Evolutionary conservation across 1,284 basidiomycete species (phyloP).

Genomic region (Leccinum pachyderme): DNA sequence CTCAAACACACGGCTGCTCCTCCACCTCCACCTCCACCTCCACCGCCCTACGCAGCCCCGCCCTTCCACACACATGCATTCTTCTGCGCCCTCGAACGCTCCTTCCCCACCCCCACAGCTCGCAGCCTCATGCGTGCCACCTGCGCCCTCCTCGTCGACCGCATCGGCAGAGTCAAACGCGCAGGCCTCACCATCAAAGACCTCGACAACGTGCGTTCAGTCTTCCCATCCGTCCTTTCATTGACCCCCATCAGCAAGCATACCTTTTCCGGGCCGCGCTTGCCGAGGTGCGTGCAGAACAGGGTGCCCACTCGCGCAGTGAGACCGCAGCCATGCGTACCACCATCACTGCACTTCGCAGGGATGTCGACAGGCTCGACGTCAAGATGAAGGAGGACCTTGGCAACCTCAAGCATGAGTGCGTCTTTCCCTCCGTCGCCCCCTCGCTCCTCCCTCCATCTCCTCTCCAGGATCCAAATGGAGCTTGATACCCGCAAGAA

Average conservation of each 20-base stretch:
- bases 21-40: conserved; percentile 5
- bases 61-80: conserved; percentile 66
- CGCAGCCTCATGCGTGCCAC: conserved; percentile 86
- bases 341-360: conserved; percentile 72
- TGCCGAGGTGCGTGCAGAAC: conserved; percentile 87
- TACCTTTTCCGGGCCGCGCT: conserved; percentile 95
- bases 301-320: conserved; percentile 80
- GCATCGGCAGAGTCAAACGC: conserved; percentile 71
- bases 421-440: conserved; percentile 29
- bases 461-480: conserved; percentile 76
- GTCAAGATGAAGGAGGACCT: conserved; percentile 96
- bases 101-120: conserved; percentile 69
- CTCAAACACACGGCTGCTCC: conserved; percentile 18
- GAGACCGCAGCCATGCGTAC: conserved; percentile 81
- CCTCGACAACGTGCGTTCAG: conserved; percentile 78
- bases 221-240: not conserved
- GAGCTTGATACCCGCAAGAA: conserved; percentile 94
- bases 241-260: conserved; percentile 64
- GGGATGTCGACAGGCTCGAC: conserved; percentile 86
- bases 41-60: conserved; percentile 43
- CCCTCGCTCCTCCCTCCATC: conserved; percentile 1
- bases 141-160: conserved; percentile 73
- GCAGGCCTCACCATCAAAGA: conserved; percentile 83
- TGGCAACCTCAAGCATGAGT: conserved; percentile 89
- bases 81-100: conserved; percentile 63